phyloP scores from a whole-genome alignment of 306 rosid genomes.

The Cucurbita pepo region DNA sequence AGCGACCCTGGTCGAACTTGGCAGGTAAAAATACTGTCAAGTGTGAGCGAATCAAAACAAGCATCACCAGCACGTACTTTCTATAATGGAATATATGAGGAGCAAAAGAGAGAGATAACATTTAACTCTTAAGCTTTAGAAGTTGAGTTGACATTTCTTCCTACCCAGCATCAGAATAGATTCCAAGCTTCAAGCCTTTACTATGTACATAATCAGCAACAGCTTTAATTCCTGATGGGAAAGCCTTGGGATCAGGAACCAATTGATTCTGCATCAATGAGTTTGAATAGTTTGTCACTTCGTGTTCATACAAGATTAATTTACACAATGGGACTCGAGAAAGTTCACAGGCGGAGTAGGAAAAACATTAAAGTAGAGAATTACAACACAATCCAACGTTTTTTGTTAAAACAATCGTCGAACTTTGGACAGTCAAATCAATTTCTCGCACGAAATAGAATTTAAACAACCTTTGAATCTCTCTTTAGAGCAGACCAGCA shows the following conservation, averaged over 20 bases:
- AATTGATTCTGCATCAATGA: slow-evolving; percentile 37
- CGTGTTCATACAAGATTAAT: neutral
- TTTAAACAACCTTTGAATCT: slow-evolving; percentile 39
- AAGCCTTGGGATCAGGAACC: slow-evolving; percentile 50
- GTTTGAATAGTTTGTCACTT: neutral
- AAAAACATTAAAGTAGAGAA: neutral
- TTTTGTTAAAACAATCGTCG: neutral
- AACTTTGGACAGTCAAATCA: neutral
- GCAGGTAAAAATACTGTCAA: slow-evolving; percentile 60
- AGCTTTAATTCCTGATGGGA: slow-evolving; percentile 91
- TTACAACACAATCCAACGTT: neutral
- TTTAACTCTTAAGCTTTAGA: slow-evolving; percentile 10
- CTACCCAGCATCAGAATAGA: slow-evolving; percentile 97
- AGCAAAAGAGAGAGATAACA: neutral
- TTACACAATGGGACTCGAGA: neutral
- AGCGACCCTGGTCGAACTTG: slow-evolving; percentile 95
- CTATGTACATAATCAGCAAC: slow-evolving; percentile 74
- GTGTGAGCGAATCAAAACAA: slow-evolving; percentile 12
- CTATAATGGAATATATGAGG: neutral
- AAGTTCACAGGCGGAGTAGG: neutral
- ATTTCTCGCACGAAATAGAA: neutral
- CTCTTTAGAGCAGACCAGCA: slow-evolving; percentile 58
- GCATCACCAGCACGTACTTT: neutral
- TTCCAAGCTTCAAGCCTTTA: slow-evolving; percentile 86
- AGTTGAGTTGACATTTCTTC: slow-evolving; percentile 14